phyloP scores from a whole-genome alignment of 768 basidiomycete species.

The Mycena amicta region DNA sequence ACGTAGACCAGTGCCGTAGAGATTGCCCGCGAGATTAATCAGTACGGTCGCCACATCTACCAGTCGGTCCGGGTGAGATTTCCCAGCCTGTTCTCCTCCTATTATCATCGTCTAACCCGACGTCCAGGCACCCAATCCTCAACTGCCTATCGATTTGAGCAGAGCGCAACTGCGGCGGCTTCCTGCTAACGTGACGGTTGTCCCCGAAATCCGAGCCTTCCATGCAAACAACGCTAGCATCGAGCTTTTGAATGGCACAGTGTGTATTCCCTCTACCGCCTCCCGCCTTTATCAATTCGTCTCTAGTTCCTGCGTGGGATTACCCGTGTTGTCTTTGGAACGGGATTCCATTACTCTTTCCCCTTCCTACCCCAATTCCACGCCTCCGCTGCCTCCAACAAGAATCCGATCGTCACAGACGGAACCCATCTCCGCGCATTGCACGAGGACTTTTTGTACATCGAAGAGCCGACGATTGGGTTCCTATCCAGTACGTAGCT shows the following conservation, averaged over 20 bases:
- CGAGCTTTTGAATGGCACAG: slow-evolving; percentile 41
- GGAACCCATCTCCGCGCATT: slow-evolving; percentile 43
- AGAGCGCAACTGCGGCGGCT: slow-evolving; percentile 23
- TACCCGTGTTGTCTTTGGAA: slow-evolving; percentile 40
- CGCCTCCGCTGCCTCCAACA: slow-evolving; percentile 27
- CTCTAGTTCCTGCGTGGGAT: slow-evolving; percentile 35
- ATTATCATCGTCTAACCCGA: too few species aligned
- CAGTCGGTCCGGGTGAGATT: slow-evolving; percentile 30
- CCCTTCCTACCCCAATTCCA: slow-evolving; percentile 47
- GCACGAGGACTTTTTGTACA: slow-evolving; percentile 44
- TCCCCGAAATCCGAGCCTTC: slow-evolving; percentile 45
- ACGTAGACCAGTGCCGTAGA: slow-evolving; percentile 38
- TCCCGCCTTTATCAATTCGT: neutral
- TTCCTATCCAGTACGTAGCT: slow-evolving; percentile 40
- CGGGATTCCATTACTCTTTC: slow-evolving; percentile 48
- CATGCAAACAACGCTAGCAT: slow-evolving; percentile 25
- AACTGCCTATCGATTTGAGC: slow-evolving; percentile 14
- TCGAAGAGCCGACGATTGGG: slow-evolving; percentile 46
- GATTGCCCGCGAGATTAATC: slow-evolving; percentile 38
- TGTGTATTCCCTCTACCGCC: slow-evolving; percentile 19
- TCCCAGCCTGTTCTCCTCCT: too few species aligned
- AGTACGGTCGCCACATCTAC: slow-evolving; percentile 35
- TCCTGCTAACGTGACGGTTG: slow-evolving; percentile 37
- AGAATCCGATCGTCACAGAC: slow-evolving; percentile 41
- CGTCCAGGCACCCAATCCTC: neutral